Evolutionary conservation across 345 rosid genomes (phyloP).

Genomic region (Populus davidiana): DNA sequence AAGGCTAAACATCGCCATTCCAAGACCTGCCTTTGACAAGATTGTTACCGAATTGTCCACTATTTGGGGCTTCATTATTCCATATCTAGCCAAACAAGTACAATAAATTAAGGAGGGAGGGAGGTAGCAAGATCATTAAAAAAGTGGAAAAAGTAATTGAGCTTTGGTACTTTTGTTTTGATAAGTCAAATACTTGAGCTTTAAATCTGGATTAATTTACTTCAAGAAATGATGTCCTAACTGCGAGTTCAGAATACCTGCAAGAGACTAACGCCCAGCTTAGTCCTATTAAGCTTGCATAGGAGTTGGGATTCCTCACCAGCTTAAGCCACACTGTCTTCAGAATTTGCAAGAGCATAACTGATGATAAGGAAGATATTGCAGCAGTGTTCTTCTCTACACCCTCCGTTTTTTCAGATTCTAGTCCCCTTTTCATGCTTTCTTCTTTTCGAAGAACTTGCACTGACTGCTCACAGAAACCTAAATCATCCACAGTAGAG

Average conservation of each 20-base stretch:
- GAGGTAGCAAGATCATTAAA: no score
- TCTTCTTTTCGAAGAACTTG: constrained; percentile 17
- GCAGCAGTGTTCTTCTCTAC: background rate
- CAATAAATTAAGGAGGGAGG: background rate
- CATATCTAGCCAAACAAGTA: constrained; percentile 14
- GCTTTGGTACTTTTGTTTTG: no score
- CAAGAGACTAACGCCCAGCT: constrained; percentile 23
- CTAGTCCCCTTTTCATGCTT: background rate
- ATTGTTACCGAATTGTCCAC: constrained; percentile 27
- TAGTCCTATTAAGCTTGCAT: constrained; percentile 23
- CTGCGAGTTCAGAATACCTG: constrained; percentile 6
- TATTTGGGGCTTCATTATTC: constrained; percentile 19
- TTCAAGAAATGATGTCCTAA: background rate
- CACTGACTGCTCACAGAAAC: constrained; percentile 1
- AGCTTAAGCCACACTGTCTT: constrained; percentile 23
- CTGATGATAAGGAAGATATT: background rate
- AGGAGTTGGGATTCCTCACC: constrained; percentile 26
- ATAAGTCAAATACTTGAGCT: no score
- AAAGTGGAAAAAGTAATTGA: no score
- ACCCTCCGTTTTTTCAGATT: background rate
- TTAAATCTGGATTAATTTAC: no score
- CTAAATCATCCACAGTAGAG: background rate
- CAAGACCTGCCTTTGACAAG: constrained; percentile 31
- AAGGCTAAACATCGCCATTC: constrained; percentile 38
- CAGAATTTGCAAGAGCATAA: constrained; percentile 16